These are phyloP conservation scores for Cystobasidiaceae sp. DNA, from an alignment of 1,284 basidiomycete genomes.

Conservation along the genomic window DNA sequence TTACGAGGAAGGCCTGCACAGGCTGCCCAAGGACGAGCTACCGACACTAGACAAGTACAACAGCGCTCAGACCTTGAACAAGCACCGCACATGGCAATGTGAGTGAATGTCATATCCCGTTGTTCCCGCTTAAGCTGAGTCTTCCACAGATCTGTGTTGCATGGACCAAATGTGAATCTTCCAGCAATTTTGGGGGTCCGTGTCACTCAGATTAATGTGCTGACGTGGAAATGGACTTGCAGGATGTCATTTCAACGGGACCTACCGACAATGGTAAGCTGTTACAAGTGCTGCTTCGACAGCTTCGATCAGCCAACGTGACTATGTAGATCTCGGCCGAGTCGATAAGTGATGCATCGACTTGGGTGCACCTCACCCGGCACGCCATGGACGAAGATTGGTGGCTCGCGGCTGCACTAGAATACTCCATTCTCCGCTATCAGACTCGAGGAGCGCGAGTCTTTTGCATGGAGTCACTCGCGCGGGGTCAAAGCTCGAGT, in stretches of 20 bases:
- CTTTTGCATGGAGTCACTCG: constrained; percentile 5
- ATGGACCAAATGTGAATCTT: constrained; percentile 13
- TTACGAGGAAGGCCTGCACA: constrained; percentile 14
- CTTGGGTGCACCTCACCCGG: background rate
- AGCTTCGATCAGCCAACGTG: background rate
- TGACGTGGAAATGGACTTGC: no score
- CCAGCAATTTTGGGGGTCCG: no score
- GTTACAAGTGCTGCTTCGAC: background rate
- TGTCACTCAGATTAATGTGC: no score
- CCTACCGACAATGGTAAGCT: background rate
- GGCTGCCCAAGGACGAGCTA: background rate
- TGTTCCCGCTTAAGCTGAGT: background rate
- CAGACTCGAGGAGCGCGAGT: constrained; percentile 2
- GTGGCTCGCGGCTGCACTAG: constrained; percentile 18
- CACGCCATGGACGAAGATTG: constrained; percentile 12
- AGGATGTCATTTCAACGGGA: constrained; percentile 20
- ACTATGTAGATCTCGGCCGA: background rate
- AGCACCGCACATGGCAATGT: constrained; percentile 10
- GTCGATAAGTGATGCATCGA: constrained; percentile 6
- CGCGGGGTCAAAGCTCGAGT: constrained; percentile 7
- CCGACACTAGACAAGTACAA: background rate
- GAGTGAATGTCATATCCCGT: background rate
- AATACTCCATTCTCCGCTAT: constrained; percentile 9
- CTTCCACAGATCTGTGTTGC: constrained; percentile 1
- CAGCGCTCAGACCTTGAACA: background rate